Base-by-base conservation (phyloP, 2,329 filamentous ascomycete species). In the Cladorrhinum sp. region DNA sequence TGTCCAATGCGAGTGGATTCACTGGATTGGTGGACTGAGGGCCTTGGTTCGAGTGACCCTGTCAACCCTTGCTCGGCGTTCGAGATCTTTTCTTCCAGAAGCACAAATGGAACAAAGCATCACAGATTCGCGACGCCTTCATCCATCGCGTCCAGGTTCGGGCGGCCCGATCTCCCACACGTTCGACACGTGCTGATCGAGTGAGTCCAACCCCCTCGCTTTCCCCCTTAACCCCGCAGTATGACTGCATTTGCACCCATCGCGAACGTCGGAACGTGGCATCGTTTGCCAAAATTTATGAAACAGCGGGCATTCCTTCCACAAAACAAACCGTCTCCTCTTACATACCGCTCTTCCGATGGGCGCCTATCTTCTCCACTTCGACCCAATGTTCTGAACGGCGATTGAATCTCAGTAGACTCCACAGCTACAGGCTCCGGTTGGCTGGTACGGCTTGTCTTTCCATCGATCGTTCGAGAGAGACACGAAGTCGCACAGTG, bases 231-330 rank as follows among this genome's bases (percentile, higher is more conserved):
- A 50, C 48, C 48, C 50, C 58, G 52, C 55, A 63, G 52, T 52
- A 45, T 61, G 49, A 58, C 58, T 32, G 61, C 61, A 60, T 59
- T n/a, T n/a, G n/a, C n/a, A n/a, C n/a, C 38, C n/a, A 58, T 60
- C 54, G 53, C 57, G 57, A 62, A 62, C 60, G 36, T 24, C 45
- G 52, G 51, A 38, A 50, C 2, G 16, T 45, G 41, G 18, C 41
- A 18, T 45, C 41, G 41, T 45, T 45, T 45, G 41, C 41, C n/a
- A 25, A 20, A 6, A 50, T 50, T 25, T 50, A 38, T 54, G 52
- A 55, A 55, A 55, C 52, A 55, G 52, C 32, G 20, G 52, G n/a
- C 16, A 25, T 24, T 45, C 32, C 32, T 55, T 25, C 22, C n/a
- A 45, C 41, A 45, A 45, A 45, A 22, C 41, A 36, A 55, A 23